Evolutionary conservation across 257 asterid species (phyloP), one percentile per base, ranked within the genome.

Genomic region (Scutellaria minor): DNA sequence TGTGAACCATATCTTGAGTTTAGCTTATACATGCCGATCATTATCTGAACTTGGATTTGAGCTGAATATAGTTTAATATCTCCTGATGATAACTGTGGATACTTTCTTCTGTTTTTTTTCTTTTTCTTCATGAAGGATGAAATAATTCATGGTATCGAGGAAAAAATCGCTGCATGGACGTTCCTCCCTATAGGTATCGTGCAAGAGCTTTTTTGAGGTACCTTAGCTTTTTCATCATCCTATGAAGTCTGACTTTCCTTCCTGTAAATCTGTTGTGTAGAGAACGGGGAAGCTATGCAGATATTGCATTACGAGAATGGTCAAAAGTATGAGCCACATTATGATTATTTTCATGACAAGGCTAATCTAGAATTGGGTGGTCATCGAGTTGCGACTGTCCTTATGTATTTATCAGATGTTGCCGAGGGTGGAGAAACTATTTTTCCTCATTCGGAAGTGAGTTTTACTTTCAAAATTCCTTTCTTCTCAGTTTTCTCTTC

Each of bases 291-390:
- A 79, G 77, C 94, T 35, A 86, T 95, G 68, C 99, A 92, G 80
- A 82, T 88, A 70, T 78, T 95, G 79, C 93, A 79, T 77, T 92
- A 92, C 60, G 96, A 92, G 85, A 76, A 85, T 6, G 97, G 98
- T 60, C 96, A 92, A 64, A 95, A 92, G 70, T 92, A 95, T 51
- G 98, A 92, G 72, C 97, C 97, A 41, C 98, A 90, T 86, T 87
- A 69, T 66, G 96, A 95, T 81, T 92, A 18, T 80, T 92, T 92
- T 77, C 89, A 70, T 14, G 98, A 90, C 82, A 77, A 82, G 78
- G 81, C 78, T 79, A 90, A 95, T 86, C 96, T 74, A 74, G 82
- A 83, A 83, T 54, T 83, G 64, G 97, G 99, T 12, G 97, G 98
- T 57, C 94, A 95, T 74, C 84, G 96, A 14, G 74, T 95, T 60